These are phyloP conservation scores for Bremia lactucae DNA, from an alignment of 352 stramenopile genomes.

Conservation along the genomic window DNA sequence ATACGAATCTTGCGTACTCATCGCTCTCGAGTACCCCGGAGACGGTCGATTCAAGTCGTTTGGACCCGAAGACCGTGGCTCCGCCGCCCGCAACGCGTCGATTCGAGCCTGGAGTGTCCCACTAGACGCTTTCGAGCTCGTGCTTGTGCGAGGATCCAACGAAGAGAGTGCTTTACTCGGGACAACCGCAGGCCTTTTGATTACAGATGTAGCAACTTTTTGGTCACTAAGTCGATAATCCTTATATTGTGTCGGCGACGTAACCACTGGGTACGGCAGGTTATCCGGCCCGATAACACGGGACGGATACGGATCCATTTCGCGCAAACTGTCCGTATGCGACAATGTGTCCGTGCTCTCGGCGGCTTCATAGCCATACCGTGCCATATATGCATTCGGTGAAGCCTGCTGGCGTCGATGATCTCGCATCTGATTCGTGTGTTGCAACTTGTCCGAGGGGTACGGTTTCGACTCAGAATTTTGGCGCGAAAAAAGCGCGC, in stretches of 20 bases:
- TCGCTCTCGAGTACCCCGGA: conserved; percentile 3
- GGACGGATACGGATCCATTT: conserved; percentile 22
- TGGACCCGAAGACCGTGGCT: conserved; percentile 44
- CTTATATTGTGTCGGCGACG: too few relatives aligned
- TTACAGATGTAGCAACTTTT: too few relatives aligned
- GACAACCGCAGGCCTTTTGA: conserved; percentile 18
- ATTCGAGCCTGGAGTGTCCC: conserved; percentile 50
- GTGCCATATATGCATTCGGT: conserved; percentile 15
- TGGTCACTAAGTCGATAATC: too few relatives aligned
- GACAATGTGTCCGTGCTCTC: too few relatives aligned
- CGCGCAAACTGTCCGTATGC: conserved; percentile 25
- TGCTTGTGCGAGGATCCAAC: conserved; percentile 10
- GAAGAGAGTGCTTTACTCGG: conserved; percentile 17
- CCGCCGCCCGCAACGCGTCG: conserved; percentile 39
- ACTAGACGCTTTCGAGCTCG: conserved; percentile 4
- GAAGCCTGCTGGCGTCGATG: conserved; percentile 10
- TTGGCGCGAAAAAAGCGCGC: too few relatives aligned
- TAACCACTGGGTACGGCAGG: too few relatives aligned
- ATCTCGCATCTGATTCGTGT: neutral
- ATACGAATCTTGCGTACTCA: conserved; percentile 15
- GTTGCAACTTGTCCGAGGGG: conserved; percentile 14
- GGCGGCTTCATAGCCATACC: neutral
- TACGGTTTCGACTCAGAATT: conserved; percentile 29
- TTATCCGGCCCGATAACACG: too few relatives aligned
- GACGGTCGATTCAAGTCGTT: conserved; percentile 33